Percentiles rank a stretch among this genome's conserved stretches.
These are phyloP conservation scores for Piromyces finnis DNA, from an alignment of 192 early-diverging fungal genomes.

Conservation along the genomic window DNA sequence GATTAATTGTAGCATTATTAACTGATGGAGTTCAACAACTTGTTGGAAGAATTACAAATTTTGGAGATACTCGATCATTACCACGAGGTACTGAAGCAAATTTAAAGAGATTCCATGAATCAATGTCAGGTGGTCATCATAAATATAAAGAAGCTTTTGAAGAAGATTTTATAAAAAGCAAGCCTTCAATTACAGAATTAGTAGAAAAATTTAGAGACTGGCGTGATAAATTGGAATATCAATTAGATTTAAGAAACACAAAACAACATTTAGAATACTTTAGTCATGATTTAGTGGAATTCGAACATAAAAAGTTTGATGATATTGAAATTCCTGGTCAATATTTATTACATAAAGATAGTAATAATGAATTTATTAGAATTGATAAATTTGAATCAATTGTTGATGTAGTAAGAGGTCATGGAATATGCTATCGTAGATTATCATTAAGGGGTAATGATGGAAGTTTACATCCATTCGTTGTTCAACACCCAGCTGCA, in stretches of 20 bases:
- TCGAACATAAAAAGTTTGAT: slow-evolving; percentile 97
- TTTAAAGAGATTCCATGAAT: slow-evolving; percentile 75
- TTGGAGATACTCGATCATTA: slow-evolving; percentile 39
- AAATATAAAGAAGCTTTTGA: slow-evolving; percentile 59
- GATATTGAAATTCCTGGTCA: slow-evolving; percentile 98
- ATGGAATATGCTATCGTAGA: slow-evolving; percentile 52
- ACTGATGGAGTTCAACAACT: slow-evolving; percentile 63
- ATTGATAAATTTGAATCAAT: slow-evolving; percentile 91
- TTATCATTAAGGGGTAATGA: slow-evolving; percentile 81
- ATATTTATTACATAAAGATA: slow-evolving; percentile 59
- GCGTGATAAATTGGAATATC: slow-evolving; percentile 80
- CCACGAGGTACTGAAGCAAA: slow-evolving; percentile 56
- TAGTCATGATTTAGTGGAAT: slow-evolving; percentile 86
- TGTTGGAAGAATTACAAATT: slow-evolving; percentile 10
- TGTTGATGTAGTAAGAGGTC: slow-evolving; percentile 64
- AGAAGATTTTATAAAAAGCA: slow-evolving; percentile 77
- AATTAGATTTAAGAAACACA: slow-evolving; percentile 65
- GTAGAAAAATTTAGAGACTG: slow-evolving; percentile 76
- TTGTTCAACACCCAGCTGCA: slow-evolving; percentile 85
- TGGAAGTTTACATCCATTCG: slow-evolving; percentile 74
- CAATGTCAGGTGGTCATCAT: slow-evolving; percentile 55
- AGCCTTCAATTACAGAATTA: slow-evolving; percentile 66
- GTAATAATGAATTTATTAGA: slow-evolving; percentile 75
- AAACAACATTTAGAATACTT: slow-evolving; percentile 70
- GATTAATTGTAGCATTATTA: slow-evolving; percentile 77